Evolutionary conservation across 1,284 basidiomycete genomes (phyloP), one percentile per base, ranked within the genome.

Genomic region (Ustilago lituana): DNA sequence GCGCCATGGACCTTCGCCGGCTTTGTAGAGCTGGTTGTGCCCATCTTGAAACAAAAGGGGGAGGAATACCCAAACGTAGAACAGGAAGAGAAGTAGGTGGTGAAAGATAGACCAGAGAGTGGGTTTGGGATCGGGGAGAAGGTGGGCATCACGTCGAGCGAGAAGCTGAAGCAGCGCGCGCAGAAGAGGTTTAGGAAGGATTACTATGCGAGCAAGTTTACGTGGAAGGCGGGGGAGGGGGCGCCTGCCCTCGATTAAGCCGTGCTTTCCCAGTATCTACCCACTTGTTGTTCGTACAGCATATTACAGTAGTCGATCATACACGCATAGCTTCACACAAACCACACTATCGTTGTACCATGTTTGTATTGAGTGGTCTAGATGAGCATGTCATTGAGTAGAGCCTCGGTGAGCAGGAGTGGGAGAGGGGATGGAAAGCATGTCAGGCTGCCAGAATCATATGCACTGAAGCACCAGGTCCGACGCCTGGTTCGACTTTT

Each of bases 141-240:
- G 17, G 32, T 72, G 1, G 75, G 75, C 3, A 48, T 80, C 17
- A 79, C 79, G 2, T 54, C 63, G 2, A 53, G 79, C 4, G 79
- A 81, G 60, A 73, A 73, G 45, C 46, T 81, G 22, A 77, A 81
- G 48, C 78, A 76, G 9, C 43, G 75, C 0, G 78, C 78, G 2
- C 70, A 80, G 48, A 64, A 62, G 31, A 55, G 41, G 15, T 63
- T 81, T 4, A 56, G 71, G 4, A 64, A 60, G 6, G 78, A 80
- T 44, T 77, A 80, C 38, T 80, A 76, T 33, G 79, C 59, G 3
- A 45, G 53, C 48, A 56, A 59, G 35, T 81, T 78, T 51, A 68
- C 62, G 24, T 81, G 79, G 79, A 57, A 50, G 24, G 78, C 77
- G 10, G 77, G 77, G 15, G 47, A 73, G 33, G 64, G 60, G n/a